Evolutionary conservation across 139 green algal species (phyloP).

Genomic region (Volvox africanus): DNA sequence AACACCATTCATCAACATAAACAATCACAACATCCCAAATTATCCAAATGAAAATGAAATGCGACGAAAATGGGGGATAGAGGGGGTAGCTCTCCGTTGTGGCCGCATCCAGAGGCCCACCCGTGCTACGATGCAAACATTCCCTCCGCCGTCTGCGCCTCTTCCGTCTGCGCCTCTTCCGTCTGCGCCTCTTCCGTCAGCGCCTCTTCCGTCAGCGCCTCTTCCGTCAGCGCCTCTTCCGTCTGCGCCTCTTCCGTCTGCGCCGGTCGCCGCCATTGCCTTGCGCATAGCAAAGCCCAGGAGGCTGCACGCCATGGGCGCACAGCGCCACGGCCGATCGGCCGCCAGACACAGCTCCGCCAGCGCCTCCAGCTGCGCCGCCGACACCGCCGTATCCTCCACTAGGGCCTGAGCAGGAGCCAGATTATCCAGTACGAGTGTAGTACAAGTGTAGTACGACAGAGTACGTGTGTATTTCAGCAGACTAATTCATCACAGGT

Average conservation of each 20-base stretch:
- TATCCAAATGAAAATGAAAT: too few species aligned
- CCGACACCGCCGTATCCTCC: background rate
- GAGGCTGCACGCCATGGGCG: background rate
- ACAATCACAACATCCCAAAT: too few species aligned
- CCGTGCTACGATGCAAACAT: background rate
- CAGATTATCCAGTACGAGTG: too few species aligned
- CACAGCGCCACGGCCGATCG: conserved; percentile 1
- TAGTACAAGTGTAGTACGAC: too few species aligned
- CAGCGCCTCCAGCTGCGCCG: conserved; percentile 21
- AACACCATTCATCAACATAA: too few species aligned
- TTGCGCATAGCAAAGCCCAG: conserved; percentile 21
- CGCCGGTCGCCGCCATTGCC: background rate
- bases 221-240: too few species aligned
- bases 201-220: too few species aligned
- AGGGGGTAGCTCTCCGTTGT: too few species aligned
- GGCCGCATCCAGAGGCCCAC: background rate
- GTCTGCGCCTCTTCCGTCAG: background rate
- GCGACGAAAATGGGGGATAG: too few species aligned
- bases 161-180: background rate
- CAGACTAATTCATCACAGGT: too few species aligned
- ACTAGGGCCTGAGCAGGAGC: background rate
- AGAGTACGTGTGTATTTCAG: too few species aligned
- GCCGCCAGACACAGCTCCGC: conserved; percentile 31
- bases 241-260: background rate
- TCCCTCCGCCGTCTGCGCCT: background rate